A percentile compares a stretch with the other conserved stretches of the same genome.
Evolutionary conservation across 2,329 filamentous ascomycete species (phyloP).

Genomic region (Paraconiothyrium brasiliense): DNA sequence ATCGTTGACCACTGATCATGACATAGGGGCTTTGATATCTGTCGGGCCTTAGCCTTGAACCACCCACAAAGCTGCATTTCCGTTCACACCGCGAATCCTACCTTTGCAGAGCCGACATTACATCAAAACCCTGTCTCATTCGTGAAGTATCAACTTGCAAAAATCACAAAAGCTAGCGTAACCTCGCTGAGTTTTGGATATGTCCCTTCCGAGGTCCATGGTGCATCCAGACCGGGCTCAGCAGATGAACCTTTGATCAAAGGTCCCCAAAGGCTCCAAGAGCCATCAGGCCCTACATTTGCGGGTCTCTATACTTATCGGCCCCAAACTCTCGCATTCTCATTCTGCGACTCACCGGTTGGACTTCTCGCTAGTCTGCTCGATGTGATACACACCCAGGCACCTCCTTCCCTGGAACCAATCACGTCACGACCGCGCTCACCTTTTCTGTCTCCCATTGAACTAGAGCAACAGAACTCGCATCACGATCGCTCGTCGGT

Average conservation of each 20-base stretch:
- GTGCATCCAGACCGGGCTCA: neutral
- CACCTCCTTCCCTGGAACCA: constrained; percentile 21
- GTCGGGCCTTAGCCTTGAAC: constrained; percentile 57
- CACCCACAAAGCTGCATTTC: constrained; percentile 65
- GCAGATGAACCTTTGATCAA: neutral
- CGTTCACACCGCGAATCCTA: constrained; percentile 68
- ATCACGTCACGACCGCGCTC: constrained; percentile 33
- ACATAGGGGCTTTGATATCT: constrained; percentile 55
- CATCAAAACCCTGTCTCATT: constrained; percentile 59
- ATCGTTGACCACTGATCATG: constrained; percentile 13
- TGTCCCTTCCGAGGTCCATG: constrained; percentile 59
- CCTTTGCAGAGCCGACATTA: constrained; percentile 60
- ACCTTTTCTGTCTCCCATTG: constrained; percentile 43
- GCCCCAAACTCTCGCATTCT: constrained; percentile 49
- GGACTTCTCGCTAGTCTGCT: constrained; percentile 46
- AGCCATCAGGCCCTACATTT: constrained; percentile 20
- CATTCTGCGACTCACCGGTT: constrained; percentile 50
- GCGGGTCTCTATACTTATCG: constrained; percentile 42
- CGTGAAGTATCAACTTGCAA: constrained; percentile 65
- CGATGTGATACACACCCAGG: constrained; percentile 42
- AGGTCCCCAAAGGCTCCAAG: neutral
- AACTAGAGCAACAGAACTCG: constrained; percentile 37
- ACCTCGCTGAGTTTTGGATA: constrained; percentile 66
- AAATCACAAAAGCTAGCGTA: constrained; percentile 50
- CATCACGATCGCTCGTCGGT: constrained; percentile 19